Evolutionary conservation across 164 flowering plant genomes (phyloP).

Genomic region (Piper longum): DNA sequence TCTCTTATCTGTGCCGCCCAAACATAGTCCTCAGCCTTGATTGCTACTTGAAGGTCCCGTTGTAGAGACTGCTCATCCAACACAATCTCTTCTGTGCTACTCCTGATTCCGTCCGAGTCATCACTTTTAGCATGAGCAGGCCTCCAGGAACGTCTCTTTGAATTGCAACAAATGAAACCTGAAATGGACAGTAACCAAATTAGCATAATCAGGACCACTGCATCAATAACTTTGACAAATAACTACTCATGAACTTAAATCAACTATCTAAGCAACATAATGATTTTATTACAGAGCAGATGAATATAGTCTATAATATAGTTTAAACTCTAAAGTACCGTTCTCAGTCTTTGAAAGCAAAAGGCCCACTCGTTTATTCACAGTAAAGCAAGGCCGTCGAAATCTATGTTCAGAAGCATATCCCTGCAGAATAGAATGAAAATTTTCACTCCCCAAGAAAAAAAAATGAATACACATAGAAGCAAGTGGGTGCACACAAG

Average conservation of each 20-base stretch:
- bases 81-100: constrained; percentile 45
- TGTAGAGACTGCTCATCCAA: constrained; percentile 51
- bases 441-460: neutral
- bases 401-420: neutral
- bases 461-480: no score
- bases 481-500: no score
- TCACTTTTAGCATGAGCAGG: constrained; percentile 37
- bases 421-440: neutral
- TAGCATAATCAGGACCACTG: no score
- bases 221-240: neutral
- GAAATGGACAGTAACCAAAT: constrained; percentile 21
- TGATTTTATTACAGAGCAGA: no score
- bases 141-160: constrained; percentile 11
- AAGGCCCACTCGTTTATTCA: neutral
- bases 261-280: no score
- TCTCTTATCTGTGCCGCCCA: constrained; percentile 84
- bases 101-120: constrained; percentile 33
- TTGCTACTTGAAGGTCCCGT: constrained; percentile 55
- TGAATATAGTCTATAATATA: no score
- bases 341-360: neutral
- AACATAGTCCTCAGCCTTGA: constrained; percentile 67
- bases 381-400: neutral
- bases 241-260: no score
- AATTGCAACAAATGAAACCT: constrained; percentile 17
- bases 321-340: neutral